Evolutionary conservation across 768 basidiomycete genomes (phyloP).

Genomic region (Russula ochroleuca): DNA sequence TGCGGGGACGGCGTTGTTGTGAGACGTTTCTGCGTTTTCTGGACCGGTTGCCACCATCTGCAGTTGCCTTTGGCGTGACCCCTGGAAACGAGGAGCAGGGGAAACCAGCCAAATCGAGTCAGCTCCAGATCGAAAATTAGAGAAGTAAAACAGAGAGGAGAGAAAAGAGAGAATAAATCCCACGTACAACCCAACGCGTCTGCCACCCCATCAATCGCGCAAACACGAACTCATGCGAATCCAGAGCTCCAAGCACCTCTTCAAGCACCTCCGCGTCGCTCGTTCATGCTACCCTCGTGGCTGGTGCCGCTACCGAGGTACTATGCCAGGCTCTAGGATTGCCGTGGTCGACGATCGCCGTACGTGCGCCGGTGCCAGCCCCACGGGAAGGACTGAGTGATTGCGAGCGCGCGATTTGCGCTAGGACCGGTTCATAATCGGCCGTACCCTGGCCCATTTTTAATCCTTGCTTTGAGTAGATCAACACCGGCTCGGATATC

Average conservation of each 20-base stretch:
- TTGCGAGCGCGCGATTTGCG: slow-evolving; percentile 64
- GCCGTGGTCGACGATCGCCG: slow-evolving; percentile 81
- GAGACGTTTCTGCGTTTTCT: not conserved
- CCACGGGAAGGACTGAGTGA: not conserved
- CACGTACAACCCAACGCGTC: slow-evolving; percentile 75
- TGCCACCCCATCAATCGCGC: slow-evolving; percentile 82
- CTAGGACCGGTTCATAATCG: slow-evolving; percentile 85
- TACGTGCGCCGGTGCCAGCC: slow-evolving; percentile 39
- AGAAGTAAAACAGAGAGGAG: too few relatives aligned
- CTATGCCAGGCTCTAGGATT: slow-evolving; percentile 83
- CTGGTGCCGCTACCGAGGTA: slow-evolving; percentile 54
- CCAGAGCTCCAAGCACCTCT: slow-evolving; percentile 55
- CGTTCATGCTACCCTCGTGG: slow-evolving; percentile 67
- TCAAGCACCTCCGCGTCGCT: slow-evolving; percentile 75
- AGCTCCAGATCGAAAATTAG: not conserved
- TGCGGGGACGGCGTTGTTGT: not conserved
- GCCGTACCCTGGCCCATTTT: slow-evolving; percentile 76
- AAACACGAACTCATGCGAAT: slow-evolving; percentile 76
- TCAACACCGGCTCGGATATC: slow-evolving; percentile 89
- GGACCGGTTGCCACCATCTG: slow-evolving; percentile 34
- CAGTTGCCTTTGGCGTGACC: slow-evolving; percentile 53
- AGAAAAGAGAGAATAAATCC: not conserved
- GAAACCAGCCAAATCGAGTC: not conserved
- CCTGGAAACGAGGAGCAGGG: slow-evolving; percentile 38
- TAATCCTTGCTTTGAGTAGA: slow-evolving; percentile 75